Percentiles rank a stretch among this genome's conserved stretches.
phyloP scores from a whole-genome alignment of 805 yeast genomes.

The Cyberlindnera mycetangii region DNA sequence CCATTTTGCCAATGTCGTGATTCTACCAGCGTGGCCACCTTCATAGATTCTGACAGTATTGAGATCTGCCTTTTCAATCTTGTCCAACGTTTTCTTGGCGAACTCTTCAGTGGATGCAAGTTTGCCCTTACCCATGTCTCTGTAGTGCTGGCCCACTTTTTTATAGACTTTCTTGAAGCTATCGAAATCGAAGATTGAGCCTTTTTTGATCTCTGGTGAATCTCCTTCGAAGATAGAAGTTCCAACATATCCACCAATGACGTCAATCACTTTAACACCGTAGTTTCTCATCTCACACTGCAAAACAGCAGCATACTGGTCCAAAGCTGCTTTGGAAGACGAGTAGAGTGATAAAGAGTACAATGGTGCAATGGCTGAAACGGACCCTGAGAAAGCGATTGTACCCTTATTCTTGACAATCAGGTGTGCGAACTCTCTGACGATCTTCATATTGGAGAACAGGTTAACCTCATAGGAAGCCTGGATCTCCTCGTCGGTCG shows the following conservation, averaged over 20 bases:
- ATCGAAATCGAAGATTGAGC: slow-evolving; percentile 22
- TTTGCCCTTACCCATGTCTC: background rate
- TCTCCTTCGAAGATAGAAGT: slow-evolving; percentile 30
- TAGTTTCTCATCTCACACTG: slow-evolving; percentile 39
- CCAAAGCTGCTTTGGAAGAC: slow-evolving; percentile 43
- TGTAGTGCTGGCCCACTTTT: slow-evolving; percentile 6
- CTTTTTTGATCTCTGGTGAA: slow-evolving; percentile 9
- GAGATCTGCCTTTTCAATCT: slow-evolving; percentile 25
- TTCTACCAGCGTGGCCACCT: slow-evolving; percentile 18
- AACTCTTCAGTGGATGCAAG: slow-evolving; percentile 35
- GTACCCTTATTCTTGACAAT: slow-evolving; percentile 37
- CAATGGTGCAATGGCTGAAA: slow-evolving; percentile 35
- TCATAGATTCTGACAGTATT: slow-evolving; percentile 22
- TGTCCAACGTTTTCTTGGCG: slow-evolving; percentile 38
- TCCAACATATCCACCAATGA: slow-evolving; percentile 41
- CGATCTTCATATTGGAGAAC: slow-evolving; percentile 37
- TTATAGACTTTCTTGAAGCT: slow-evolving; percentile 17
- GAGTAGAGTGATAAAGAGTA: slow-evolving; percentile 37
- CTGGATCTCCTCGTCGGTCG: slow-evolving; percentile 29
- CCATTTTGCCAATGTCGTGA: slow-evolving; percentile 6
- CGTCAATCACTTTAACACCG: slow-evolving; percentile 40
- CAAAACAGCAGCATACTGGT: slow-evolving; percentile 36
- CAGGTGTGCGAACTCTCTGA: slow-evolving; percentile 34
- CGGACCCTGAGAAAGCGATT: slow-evolving; percentile 40
- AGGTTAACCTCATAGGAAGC: slow-evolving; percentile 34